Conservation (phyloP, 495 filamentous ascomycete genomes). For the Sporormia fimetaria region DNA sequence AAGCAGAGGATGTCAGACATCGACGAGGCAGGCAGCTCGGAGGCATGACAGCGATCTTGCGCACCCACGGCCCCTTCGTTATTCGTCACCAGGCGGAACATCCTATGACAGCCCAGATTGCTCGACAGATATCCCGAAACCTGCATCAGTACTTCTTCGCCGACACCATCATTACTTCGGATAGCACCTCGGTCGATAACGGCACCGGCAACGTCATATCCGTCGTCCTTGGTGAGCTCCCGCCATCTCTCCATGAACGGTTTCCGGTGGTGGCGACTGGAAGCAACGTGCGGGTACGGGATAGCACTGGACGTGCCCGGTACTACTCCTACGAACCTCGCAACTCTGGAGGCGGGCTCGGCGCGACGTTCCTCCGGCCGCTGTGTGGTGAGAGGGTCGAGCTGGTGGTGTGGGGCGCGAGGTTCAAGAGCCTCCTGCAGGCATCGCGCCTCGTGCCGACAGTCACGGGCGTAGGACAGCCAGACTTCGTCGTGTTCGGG, state of each 20-base stretch:
- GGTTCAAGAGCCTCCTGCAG: slow-evolving; percentile 37
- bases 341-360: too few species aligned
- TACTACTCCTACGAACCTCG: slow-evolving; percentile 22
- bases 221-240: slow-evolving; percentile 22
- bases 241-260: slow-evolving; percentile 3
- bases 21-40: slow-evolving; percentile 40
- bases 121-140: slow-evolving; percentile 48
- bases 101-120: slow-evolving; percentile 30
- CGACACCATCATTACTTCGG: slow-evolving; percentile 37
- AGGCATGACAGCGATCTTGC: slow-evolving; percentile 41
- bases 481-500: slow-evolving; percentile 43
- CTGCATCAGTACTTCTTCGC: slow-evolving; percentile 49
- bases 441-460: slow-evolving; percentile 47
- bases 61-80: slow-evolving; percentile 35
- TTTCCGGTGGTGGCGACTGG: slow-evolving; percentile 15
- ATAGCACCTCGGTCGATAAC: background rate
- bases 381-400: slow-evolving; percentile 38
- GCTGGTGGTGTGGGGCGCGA: slow-evolving; percentile 45
- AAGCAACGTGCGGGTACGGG: slow-evolving; percentile 12
- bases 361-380: slow-evolving; percentile 41
- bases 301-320: slow-evolving; percentile 7
- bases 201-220: slow-evolving; percentile 28
- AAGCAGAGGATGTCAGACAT: slow-evolving; percentile 13
- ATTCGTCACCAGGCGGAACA: slow-evolving; percentile 31
- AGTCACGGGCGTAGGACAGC: slow-evolving; percentile 48